Base-by-base conservation (phyloP, 306 rosid genomes). In the Castanea mollissima region DNA sequence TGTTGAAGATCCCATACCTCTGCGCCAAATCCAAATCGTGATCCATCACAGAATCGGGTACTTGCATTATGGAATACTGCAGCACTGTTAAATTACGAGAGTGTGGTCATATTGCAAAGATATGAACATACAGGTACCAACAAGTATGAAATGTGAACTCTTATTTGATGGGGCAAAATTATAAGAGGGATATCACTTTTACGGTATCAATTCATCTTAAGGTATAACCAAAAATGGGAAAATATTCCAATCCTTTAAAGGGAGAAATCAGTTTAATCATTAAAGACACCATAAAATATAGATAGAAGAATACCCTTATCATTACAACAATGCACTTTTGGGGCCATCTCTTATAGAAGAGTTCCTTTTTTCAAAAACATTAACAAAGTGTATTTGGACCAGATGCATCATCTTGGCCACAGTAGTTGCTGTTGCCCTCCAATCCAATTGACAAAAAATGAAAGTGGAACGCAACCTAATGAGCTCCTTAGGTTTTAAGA, bases 1-100 rank as follows among this genome's bases (percentile, higher is more conserved):
- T 59, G 49, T 23, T 51, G 29, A n/a, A 38, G 76, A 76, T 14
- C 16, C 19, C 75, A 59, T 80, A 90, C 98, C 97, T 91, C 97
- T 78, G 97, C 97, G 18, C 92, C 93, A 46, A 91, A 92, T 41
- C 97, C 96, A 71, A 92, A 92, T 44, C 90, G 97, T 11, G 96
- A 89, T 77, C 96, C 97, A 73, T 91, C 93, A 56, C 91, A 87
- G 75, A 90, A 92, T 58, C 93, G 70, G 27, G 95, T 86, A 76
- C 95, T 92, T 79, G 93, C 95, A 83, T 94, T 94, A 79, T 91
- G 97, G 85, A 91, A 88, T 41, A 92, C 86, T 19, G 97, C 99
- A 81, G 95, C 95, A 58, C 98, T 92, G 86, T 73, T 78, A 69
- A 78, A 56, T 77, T 3, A 75, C 46, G 34, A 75, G 21, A 41